These are phyloP conservation scores for Trametes sanguinea DNA, from an alignment of 768 basidiomycete genomes.

Conservation along the genomic window DNA sequence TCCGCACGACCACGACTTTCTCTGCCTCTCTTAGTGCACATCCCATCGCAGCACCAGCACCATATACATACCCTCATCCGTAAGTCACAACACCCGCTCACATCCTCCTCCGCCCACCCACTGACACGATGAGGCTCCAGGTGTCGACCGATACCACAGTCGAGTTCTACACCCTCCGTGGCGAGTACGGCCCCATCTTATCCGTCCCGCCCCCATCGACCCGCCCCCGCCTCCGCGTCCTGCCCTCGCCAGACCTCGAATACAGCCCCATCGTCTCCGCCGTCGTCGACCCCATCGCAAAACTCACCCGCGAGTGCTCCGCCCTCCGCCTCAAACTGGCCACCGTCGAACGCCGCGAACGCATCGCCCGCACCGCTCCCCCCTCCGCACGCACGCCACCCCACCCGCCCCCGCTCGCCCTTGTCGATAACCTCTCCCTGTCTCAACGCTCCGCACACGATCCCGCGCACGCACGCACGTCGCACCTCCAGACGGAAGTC, in stretches of 20 bases:
- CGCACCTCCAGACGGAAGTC: constrained; percentile 31
- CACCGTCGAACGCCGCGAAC: constrained; percentile 41
- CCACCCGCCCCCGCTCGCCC: constrained; percentile 1
- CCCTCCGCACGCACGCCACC: constrained; percentile 26
- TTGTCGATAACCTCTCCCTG: background rate
- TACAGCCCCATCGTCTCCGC: no score
- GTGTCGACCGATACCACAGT: constrained; percentile 55
- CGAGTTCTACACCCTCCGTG: constrained; percentile 57
- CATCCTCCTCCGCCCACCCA: constrained; percentile 7
- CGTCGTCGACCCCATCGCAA: constrained; percentile 42
- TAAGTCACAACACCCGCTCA: constrained; percentile 7
- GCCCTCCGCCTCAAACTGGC: constrained; percentile 46
- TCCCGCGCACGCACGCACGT: constrained; percentile 17
- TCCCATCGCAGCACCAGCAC: background rate
- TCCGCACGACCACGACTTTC: constrained; percentile 17
- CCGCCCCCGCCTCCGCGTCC: constrained; percentile 25
- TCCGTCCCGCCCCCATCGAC: constrained; percentile 35
- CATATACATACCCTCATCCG: constrained; percentile 4
- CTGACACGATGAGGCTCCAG: constrained; percentile 37
- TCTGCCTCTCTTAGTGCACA: background rate
- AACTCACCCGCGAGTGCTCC: constrained; percentile 43
- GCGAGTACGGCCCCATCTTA: constrained; percentile 14
- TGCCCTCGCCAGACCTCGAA: constrained; percentile 29
- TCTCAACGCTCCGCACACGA: background rate
- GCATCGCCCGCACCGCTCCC: constrained; percentile 23